Evolutionary conservation across 2,329 filamentous ascomycete species (phyloP), one percentile per base, ranked within the genome.

Genomic region (Exophiala viscosa): DNA sequence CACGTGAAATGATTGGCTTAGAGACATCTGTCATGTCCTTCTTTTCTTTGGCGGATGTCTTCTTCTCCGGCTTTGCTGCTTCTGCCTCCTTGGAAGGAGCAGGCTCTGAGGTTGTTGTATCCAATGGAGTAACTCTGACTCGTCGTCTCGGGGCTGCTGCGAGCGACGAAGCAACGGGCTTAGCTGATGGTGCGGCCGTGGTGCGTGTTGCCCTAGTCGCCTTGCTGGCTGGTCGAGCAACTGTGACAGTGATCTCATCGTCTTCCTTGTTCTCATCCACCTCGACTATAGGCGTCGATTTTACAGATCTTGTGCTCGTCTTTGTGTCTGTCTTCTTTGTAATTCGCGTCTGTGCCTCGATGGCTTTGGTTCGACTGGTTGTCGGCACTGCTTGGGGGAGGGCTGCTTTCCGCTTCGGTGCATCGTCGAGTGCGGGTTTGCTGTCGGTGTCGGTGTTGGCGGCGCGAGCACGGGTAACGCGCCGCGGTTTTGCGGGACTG

Each of bases 391-490:
- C 48, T 14, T 42, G 23, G 9, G 40, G n/a, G 20, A 23, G 11
- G 17, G 40, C 40, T 3, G 44, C 56, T 57, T 43, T 56, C 52
- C 33, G 55, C 48, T 57, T 53, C 3, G 46, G 33, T n/a, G 50
- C 46, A 34, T 52, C 54, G 15, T 60, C 31, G 48, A 45, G 41
- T 7, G 40, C 18, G 3, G 39, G 14, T 20, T 40, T 11, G 45
- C 34, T 31, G 31, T 45, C 35, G 20, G 44, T 41, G 47, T 55
- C 45, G 60, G 60, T 14, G 28, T 54, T 50, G 36, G 63, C 62
- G 32, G 62, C 62, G 42, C 65, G 65, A 34, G 66, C 65, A n/a
- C 66, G 64, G 13, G 66, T 68, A 14, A 66, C 58, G 33, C 66
- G 65, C 14, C 56, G 56, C 28, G 56, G 56, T 48, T 67, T 67